phyloP scores from a whole-genome alignment of 306 rosid genomes.

The Trichosanthes truncata region DNA sequence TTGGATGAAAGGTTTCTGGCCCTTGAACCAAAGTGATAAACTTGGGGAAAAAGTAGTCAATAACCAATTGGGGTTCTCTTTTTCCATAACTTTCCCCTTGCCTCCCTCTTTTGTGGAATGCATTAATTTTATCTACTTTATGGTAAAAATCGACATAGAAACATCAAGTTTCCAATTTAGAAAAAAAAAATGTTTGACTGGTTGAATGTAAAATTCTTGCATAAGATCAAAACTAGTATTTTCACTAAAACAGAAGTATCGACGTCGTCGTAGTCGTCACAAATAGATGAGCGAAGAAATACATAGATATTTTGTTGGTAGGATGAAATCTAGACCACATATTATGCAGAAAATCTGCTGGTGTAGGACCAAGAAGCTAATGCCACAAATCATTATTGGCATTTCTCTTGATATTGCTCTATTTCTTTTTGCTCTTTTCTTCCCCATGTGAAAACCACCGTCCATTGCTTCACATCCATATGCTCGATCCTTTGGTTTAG shows the following conservation, averaged over 20 bases:
- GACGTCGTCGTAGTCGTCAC: conserved; percentile 10
- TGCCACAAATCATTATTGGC: conserved; percentile 26
- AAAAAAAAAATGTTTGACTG: background rate
- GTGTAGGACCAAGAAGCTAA: conserved; percentile 42
- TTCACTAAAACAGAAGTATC: background rate
- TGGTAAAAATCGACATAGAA: background rate
- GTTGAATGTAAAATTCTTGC: background rate
- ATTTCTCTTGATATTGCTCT: conserved; percentile 12
- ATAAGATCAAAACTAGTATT: background rate
- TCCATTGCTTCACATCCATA: conserved; percentile 44
- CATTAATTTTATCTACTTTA: background rate
- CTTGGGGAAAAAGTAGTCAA: background rate
- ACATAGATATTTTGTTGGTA: conserved; percentile 40
- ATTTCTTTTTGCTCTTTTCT: conserved; percentile 10
- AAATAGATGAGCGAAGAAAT: conserved; percentile 7
- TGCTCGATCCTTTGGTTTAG: conserved; percentile 24
- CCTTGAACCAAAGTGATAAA: background rate
- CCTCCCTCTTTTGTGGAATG: conserved; percentile 7
- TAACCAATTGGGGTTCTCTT: background rate
- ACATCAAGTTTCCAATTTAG: background rate
- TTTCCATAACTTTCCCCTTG: background rate
- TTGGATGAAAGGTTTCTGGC: background rate
- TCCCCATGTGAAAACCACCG: conserved; percentile 30
- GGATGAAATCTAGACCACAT: conserved; percentile 41
- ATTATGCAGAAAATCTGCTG: conserved; percentile 31